Base-by-base conservation (phyloP, 2,329 filamentous ascomycete genomes). In the Colletotrichum agaves region DNA sequence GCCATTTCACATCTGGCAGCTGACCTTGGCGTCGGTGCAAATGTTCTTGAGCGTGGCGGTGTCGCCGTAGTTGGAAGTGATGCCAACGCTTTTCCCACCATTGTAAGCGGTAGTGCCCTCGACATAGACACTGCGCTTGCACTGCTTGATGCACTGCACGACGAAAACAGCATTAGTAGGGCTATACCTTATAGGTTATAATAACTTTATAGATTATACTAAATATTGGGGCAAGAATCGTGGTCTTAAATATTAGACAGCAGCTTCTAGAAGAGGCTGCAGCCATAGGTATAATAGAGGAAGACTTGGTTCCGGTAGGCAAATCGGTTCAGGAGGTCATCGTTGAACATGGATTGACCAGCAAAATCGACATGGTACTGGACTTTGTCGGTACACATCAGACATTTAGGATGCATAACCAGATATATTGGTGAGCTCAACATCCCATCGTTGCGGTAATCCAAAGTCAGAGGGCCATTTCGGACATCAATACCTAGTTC, bases 201-300 rank as follows among this genome's bases (percentile, higher is more conserved):
- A 69, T 72, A 5, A 71, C 75, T 82, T 0, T 82, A 10, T 78
- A 81, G 63, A 75, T 79, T 15, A 72, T 79, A 4, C 69, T 72
- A 5, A 71, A 77, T 19, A 76, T 81, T n/a, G 77, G 78, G 11
- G 77, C 87, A 52, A 89, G 85, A 19, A 91, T 85, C 13, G 93
- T 82, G 35, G 64, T 71, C 4, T 72, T 62, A 11, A 69, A 72
- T 41, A 59, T 72, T n/a, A 61, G 67, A n/a, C 52, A 68, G 41
- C 49, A 69, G 17, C 43, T 70, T 15, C 66, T 71, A 7, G 65
- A 69, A 10, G 66, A 70, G 17, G 71, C 71, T 11, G 61, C 55
- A 8, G 71, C 72, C 5, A 65, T 79, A 12, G 78, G 78, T 1
- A 69, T 81, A 15, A 74, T 74, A 4, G 33, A 43, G 21, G 56